Percentiles rank a stretch among this genome's conserved stretches.
phyloP scores from a whole-genome alignment of 78 protist species.

The Emiliania huxleyi region DNA sequence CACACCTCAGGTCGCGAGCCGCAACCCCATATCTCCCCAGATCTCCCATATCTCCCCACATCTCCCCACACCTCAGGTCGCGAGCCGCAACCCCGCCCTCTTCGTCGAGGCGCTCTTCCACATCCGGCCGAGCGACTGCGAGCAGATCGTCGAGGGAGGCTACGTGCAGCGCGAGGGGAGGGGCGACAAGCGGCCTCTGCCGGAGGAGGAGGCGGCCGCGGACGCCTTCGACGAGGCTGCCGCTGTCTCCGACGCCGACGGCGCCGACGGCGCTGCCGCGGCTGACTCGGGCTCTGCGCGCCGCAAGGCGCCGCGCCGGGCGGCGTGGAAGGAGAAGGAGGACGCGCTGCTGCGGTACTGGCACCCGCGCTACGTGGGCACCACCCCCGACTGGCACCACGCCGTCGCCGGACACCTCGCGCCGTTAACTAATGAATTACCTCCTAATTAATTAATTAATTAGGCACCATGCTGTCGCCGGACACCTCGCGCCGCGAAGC shows the following conservation, averaged over 20 bases:
- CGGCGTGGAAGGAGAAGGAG: not conserved
- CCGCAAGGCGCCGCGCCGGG: too few species aligned
- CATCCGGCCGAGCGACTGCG: not conserved
- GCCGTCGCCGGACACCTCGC: not conserved
- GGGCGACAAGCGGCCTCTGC: not conserved
- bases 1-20: too few species aligned
- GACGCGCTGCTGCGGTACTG: not conserved
- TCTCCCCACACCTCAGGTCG: too few species aligned
- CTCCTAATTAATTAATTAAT: not conserved
- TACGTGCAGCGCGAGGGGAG: not conserved
- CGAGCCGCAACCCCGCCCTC: not conserved
- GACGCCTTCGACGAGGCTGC: too few species aligned
- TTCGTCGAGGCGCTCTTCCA: not conserved
- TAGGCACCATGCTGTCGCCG: too few species aligned
- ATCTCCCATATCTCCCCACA: too few species aligned
- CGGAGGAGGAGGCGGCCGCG: too few species aligned
- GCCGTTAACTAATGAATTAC: not conserved
- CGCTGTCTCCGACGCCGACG: too few species aligned
- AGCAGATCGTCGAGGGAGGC: not conserved
- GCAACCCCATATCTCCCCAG: too few species aligned
- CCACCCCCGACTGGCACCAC: not conserved
- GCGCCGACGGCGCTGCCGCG: too few species aligned
- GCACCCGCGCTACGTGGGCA: not conserved
- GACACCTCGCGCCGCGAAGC: not conserved
- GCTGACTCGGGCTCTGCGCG: too few species aligned